These are phyloP conservation scores for Apiospora aurea DNA, from an alignment of 2,329 filamentous ascomycete genomes.

Conservation along the genomic window DNA sequence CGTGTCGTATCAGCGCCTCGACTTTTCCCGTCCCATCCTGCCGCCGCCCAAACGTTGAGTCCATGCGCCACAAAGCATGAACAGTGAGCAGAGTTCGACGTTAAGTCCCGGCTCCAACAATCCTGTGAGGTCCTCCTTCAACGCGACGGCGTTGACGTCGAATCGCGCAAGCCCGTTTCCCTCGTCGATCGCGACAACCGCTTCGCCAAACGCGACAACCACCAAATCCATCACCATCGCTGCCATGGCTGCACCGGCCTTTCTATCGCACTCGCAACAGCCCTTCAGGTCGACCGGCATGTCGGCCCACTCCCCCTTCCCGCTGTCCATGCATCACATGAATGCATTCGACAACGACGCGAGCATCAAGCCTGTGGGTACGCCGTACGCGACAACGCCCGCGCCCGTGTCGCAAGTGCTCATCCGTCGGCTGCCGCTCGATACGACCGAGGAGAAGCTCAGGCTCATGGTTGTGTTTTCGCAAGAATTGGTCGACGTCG, in stretches of 20 bases:
- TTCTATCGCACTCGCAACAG: conserved; percentile 47
- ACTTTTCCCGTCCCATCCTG: conserved; percentile 23
- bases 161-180: conserved; percentile 36
- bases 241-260: conserved; percentile 55
- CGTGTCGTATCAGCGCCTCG: conserved; percentile 18
- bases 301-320: conserved; percentile 43
- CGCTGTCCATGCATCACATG: conserved; percentile 40
- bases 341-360: conserved; percentile 52
- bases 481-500: conserved; percentile 59
- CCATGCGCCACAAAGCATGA: conserved; percentile 35
- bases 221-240: conserved; percentile 35
- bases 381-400: conserved; percentile 47
- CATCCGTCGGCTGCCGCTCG: conserved; percentile 61
- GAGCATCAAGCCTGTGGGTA: conserved; percentile 47
- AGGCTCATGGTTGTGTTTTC: conserved; percentile 66
- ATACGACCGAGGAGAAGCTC: conserved; percentile 61
- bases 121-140: conserved; percentile 32
- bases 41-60: conserved; percentile 33
- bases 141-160: conserved; percentile 34
- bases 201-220: conserved; percentile 29
- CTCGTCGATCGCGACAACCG: conserved; percentile 29
- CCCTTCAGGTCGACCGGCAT: conserved; percentile 45
- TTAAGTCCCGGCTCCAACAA: conserved; percentile 21
- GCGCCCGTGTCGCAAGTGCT: conserved; percentile 51
- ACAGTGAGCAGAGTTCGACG: conserved; percentile 32